Evolutionary conservation across 352 stramenopile genomes (phyloP), one percentile per base, ranked within the genome.

Genomic region (Pythium rishiriense): DNA sequence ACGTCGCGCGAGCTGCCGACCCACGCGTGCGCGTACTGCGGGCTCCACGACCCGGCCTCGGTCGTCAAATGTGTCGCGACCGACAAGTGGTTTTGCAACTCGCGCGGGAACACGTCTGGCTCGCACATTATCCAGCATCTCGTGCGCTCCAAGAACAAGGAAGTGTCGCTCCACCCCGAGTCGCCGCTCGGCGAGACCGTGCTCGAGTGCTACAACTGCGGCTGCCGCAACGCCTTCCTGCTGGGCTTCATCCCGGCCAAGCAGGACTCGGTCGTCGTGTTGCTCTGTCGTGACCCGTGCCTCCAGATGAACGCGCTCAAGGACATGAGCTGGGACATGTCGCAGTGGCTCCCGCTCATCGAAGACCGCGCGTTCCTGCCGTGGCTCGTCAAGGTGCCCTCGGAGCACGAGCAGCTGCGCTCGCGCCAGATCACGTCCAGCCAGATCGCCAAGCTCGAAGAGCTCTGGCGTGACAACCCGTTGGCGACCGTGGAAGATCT

Each of bases 131-230:
- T 99, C 48, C 96, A 99, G 79, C 98, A 99, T 72, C 81, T 99
- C 10, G 97, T 99, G 22, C 84, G 91, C 26, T 93, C 90, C 31
- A 97, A 95, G 76, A 93, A 96, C 74, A 93, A 94, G 56, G 85
- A 93, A 68, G 88, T 96, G 22, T 81, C 80, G 45, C 70, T 96
- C 53, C 97, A 99, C 71, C 96, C 97, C 0, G 92, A 99, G 69
- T 98, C 89, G 39, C 97, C 97, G 15, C 76, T 99, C 33, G 97
- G 97, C 19, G 97, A 99, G 68, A 99, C 97, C 0, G 83, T 98
- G 35, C 75, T 99, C 35, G 97, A 99, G 82, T 99, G 98, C 81
- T 99, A 99, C 87, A 99, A 99, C 83, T 99, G 97, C 69, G 95
- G 93, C 50, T 97, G 88, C 58, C 94, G 96, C 60, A 99, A 99